Evolutionary conservation across 2,329 filamentous ascomycete species (phyloP), one percentile per base, ranked within the genome.

Genomic region (Pseudogymnoascus sp.): DNA sequence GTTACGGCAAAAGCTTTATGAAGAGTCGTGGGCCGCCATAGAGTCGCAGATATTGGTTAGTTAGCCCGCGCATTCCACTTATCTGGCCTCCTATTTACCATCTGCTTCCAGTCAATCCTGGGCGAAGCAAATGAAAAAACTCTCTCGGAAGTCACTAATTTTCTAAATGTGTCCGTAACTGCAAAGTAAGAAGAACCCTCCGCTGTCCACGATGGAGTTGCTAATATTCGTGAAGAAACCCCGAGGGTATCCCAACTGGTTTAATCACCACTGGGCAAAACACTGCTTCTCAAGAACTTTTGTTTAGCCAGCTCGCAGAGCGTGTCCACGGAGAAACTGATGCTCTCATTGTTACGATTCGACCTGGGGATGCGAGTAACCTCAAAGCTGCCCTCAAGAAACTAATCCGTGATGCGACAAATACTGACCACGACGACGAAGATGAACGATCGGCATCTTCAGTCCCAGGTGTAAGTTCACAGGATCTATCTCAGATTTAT

Each of bases 201-300:
- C 16, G 10, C 13, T 57, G n/a, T 34, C 28, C n/a, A 21, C 16
- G n/a, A 57, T 57, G 14, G 0, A 5, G 28, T 8, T 25, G 51
- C 51, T 57, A 57, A 57, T 34, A 21, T 19, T 14, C 13, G 11
- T 21, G 16, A 21, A 57, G 60, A n/a, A 23, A 39, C 25, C 7
- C n/a, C 10, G 62, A 67, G 16, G 69, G 82, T 72, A 82, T 91
- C 41, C 86, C 88, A 0, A 83, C 88, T 6, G 88, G 84, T 1
- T 87, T 93, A 68, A 85, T 93, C 69, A 83, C 91, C 65, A 90
- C 89, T 7, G 91, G 90, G 0, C 89, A 90, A 6, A 92, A 90
- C 68, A 88, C 92, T 69, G 87, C 89, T 37, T 89, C 88, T 1
- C 89, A 92, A 73, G 84, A 86, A 45, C 79, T 89, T 11, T 80